Base-by-base conservation (phyloP, 192 early-diverging fungal species). In the Mortierella antarctica region DNA sequence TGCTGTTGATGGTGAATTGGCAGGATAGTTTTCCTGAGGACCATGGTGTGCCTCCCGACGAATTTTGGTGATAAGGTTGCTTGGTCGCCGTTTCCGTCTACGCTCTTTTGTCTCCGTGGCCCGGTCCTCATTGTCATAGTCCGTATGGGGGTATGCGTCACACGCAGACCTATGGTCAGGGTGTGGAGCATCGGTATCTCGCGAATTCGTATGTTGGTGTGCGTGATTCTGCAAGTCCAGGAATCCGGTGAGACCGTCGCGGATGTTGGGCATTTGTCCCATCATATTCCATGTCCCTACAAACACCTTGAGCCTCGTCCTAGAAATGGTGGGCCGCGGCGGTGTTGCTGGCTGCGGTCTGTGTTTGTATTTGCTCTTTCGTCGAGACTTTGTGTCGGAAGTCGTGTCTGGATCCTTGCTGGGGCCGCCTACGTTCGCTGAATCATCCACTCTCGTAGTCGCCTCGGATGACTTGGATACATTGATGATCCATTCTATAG, bases 211-310 rank as follows among this genome's bases (percentile, higher is more conserved):
- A 17, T n/a, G 41, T 41, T 62, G 41, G 4, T 62, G 60, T 31
- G 9, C 17, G 17, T 17, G 57, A 18, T 67, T 15, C 11, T 74
- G 14, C 10, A 73, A 20, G 9, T 83, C 83, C 9, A 86, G 50
- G 44, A 86, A 86, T 10, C 77, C 73, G 1, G 73, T 72, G 5
- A 86, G 53, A 8, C 83, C 85, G 14, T 83, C 75, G 4, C 50
- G 76, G 21, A 74, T 40, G 21, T 58, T 52, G 2, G 77, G 77
- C 57, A 86, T 64, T 15, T 81, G 77, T 1, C 86, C 86, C 65
- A 83, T 85, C 87, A 88, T 88, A 54, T 88, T 88, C 87, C 87
- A 88, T 12, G 87, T 88, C 31, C 87, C 87, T 12, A 88, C 71
- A 75, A 88, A 88, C 11, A 88, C 76, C 52, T 88, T 88, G 13